Conservation (phyloP, 1,139 yeast genomes). For the Kodamaea derodonti region DNA sequence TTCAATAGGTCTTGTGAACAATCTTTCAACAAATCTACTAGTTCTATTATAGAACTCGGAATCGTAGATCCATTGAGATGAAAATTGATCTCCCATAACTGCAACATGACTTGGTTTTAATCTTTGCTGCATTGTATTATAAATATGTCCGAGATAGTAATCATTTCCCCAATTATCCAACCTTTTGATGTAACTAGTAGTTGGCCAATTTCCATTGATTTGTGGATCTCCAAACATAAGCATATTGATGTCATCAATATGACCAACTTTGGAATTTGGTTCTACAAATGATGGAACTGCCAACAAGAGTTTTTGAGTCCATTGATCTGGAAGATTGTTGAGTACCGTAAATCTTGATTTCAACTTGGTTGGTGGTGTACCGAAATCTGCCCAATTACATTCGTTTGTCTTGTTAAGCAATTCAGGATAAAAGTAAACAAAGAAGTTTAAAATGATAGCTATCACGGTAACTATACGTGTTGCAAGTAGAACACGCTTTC, state of each 20-base stretch:
- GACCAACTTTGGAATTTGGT: slow-evolving; percentile 11
- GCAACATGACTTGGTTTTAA: slow-evolving; percentile 76
- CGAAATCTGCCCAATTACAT: slow-evolving; percentile 52
- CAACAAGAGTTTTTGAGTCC: slow-evolving; percentile 16
- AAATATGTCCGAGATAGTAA: slow-evolving; percentile 80
- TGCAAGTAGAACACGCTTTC: not conserved
- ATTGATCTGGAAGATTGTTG: slow-evolving; percentile 17
- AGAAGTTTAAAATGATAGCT: slow-evolving; percentile 48
- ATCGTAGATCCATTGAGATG: slow-evolving; percentile 95
- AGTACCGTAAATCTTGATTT: slow-evolving; percentile 13
- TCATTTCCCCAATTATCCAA: slow-evolving; percentile 89
- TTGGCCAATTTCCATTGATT: slow-evolving; percentile 79
- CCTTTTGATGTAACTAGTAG: slow-evolving; percentile 67
- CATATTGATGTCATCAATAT: slow-evolving; percentile 50
- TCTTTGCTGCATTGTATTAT: slow-evolving; percentile 55
- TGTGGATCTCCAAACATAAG: slow-evolving; percentile 95
- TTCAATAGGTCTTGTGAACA: slow-evolving; percentile 53
- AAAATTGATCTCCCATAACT: slow-evolving; percentile 88
- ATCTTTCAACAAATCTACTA: slow-evolving; percentile 60
- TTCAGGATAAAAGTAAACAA: slow-evolving; percentile 75
- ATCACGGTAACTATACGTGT: slow-evolving; percentile 23
- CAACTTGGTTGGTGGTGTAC: slow-evolving; percentile 2
- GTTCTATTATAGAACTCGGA: slow-evolving; percentile 81
- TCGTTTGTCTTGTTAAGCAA: slow-evolving; percentile 38
- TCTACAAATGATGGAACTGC: slow-evolving; percentile 25